Evolutionary conservation across 257 asterid species (phyloP).

Genomic region (Knoxia roxburghii): DNA sequence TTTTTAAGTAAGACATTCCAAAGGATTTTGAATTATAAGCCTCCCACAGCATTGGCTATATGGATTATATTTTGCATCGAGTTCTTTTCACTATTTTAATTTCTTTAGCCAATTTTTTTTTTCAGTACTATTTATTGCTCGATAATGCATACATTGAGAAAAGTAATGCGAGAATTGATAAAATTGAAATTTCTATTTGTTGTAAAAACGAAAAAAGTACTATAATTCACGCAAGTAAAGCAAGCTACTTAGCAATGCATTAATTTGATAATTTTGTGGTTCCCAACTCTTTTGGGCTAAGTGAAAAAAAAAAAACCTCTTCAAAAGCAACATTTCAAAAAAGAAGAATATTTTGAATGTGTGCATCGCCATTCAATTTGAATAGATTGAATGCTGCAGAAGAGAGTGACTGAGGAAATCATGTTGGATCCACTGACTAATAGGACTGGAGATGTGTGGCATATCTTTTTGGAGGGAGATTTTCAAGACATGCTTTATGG

Average conservation of each 20-base stretch:
- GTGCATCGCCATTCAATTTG: not conserved
- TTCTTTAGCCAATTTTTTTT: no score
- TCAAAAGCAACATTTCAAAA: no score
- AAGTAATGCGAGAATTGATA: not conserved
- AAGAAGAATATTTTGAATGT: not conserved
- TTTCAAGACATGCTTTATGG: constrained; percentile 73
- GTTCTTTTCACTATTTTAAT: no score
- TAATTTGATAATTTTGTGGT: not conserved
- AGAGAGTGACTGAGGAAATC: constrained; percentile 74
- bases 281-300: not conserved
- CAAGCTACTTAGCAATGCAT: not conserved
- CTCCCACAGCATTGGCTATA: no score
- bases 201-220: not conserved
- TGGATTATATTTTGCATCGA: no score
- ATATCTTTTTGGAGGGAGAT: constrained; percentile 79
- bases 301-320: not conserved
- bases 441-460: constrained; percentile 98
- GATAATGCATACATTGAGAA: not conserved
- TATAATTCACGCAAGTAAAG: no score
- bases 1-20: not conserved
- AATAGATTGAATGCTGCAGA: constrained; percentile 34
- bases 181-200: not conserved
- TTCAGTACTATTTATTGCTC: not conserved
- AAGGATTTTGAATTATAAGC: not conserved
- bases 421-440: constrained; percentile 56